Evolutionary conservation across 495 filamentous ascomycete genomes (phyloP), one percentile per base, ranked within the genome.

Genomic region (Aspergillus coremiiformis): DNA sequence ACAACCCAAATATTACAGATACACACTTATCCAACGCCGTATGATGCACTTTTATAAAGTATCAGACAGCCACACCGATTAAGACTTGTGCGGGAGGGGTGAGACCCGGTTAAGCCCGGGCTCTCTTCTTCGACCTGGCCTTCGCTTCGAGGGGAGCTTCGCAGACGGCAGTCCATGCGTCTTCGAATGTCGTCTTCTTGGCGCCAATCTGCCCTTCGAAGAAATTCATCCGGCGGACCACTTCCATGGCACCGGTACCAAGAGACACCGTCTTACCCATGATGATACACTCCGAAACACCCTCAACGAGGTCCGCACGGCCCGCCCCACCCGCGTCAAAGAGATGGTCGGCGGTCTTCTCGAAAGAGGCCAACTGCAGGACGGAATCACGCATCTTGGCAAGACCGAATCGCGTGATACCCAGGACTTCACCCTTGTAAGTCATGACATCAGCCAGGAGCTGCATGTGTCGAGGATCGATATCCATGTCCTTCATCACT

Each of bases 371-470:
- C 1, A 97, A 84, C 68, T 97, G 94, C 43, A 98, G 71, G 33
- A 96, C 92, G 21, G 81, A 86, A 66, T 98, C 94, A 47, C 93
- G 78, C 91, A 96, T 98, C 78, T 98, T 98, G 44, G 89, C 84
- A 35, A 98, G 77, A 45, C 93, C 93, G 68, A 97, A 97, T 21
- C 93, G 85, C 8, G 93, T 98, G 63, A 98, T 98, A 30, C 93
- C 93, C n/a, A 96, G 80, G 0, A 97, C 87, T 55, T 97, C 92
- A 43, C 93, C 93, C 70, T 95, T 96, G 78, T 92, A 97, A 5
- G 93, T 98, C 93, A 98, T 98, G 30, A 96, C 90, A 53, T 98
- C 94, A n/a, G 93, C 92, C 14, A 98, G 79, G 7, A 98, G 81
- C 66, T 96, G 87, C 91, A 98, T 96, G 77, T 98, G 93, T 27